Evolutionary conservation across 129 eudicot species (phyloP).

Genomic region (Tagetes patula): DNA sequence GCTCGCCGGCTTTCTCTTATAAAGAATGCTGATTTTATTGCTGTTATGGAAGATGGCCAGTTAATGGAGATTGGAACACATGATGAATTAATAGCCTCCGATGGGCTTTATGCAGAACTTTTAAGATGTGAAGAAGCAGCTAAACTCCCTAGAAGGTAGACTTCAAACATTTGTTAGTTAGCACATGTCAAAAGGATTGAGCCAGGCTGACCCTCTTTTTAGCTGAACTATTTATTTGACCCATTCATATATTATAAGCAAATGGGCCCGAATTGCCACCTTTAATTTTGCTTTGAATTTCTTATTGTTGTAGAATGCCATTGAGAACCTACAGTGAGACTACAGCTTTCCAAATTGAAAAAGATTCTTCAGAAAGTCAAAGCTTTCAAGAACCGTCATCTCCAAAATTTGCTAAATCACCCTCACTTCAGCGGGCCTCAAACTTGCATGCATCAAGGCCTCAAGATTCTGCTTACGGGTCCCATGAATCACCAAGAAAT

Average conservation of each 20-base stretch:
- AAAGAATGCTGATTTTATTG: slow-evolving; percentile 89
- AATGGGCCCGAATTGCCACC: neutral
- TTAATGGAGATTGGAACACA: slow-evolving; percentile 94
- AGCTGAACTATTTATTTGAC: neutral
- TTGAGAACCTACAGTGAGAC: slow-evolving; percentile 65
- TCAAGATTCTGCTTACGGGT: slow-evolving; percentile 58
- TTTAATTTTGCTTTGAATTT: neutral
- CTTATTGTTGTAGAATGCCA: slow-evolving; percentile 72
- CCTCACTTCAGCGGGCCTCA: slow-evolving; percentile 88
- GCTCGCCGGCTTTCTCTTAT: slow-evolving; percentile 86
- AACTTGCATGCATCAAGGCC: slow-evolving; percentile 56
- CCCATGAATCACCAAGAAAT: slow-evolving; percentile 70
- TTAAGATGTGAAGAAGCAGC: slow-evolving; percentile 97
- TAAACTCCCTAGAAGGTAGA: slow-evolving; percentile 93
- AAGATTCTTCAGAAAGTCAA: slow-evolving; percentile 64
- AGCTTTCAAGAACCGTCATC: slow-evolving; percentile 79
- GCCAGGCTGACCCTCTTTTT: neutral
- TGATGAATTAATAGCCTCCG: slow-evolving; percentile 78
- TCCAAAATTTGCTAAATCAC: slow-evolving; percentile 88
- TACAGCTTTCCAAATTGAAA: slow-evolving; percentile 69
- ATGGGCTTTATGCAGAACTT: slow-evolving; percentile 93
- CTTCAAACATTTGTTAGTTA: neutral
- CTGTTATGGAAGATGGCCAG: slow-evolving; percentile 98
- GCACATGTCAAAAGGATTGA: neutral
- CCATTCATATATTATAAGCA: neutral